Base-by-base conservation (phyloP, 2,329 filamentous ascomycete genomes). In the Colletotrichum sp. region DNA sequence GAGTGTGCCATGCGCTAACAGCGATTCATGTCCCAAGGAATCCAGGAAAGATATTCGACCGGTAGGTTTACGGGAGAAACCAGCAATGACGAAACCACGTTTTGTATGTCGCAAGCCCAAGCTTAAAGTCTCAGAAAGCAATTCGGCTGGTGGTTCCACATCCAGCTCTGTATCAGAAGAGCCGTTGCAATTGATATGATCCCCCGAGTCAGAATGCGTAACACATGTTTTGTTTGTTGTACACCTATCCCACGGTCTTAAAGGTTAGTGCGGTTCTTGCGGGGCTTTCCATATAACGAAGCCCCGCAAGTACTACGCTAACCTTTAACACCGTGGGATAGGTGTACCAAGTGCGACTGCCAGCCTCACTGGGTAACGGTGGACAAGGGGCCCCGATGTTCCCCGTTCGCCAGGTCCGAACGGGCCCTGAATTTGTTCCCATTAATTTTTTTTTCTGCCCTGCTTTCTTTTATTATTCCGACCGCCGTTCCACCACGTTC, bases 11-110 rank as follows among this genome's bases (percentile, higher is more conserved):
- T 62, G 59, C 59, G 59, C 26, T 62, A 16, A 44, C 24, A 16
- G 21, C 67, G 59, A 77, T 66, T 69, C 65, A 62, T 68, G 30
- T 39, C 13, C 39, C 36, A 26, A 72, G 70, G 65, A 77, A 73
- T 28, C 68, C 75, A 24, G 75, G 75, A 62, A 72, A 78, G 71
- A 62, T 72, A 28, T 77, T 78, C 57, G 55, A 73, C 57, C 65
- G 65, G 55, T 70, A 62, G 64, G 73, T 76, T 76, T 69, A 16
- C 63, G 39, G 66, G 70, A 70, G 65, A 62, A 73, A 68, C 57
- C 63, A 39, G 26, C 34, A 65, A 76, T 76, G 74, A 76, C 73
- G 73, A 76, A 73, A 68, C 24, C 52, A 57, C 32, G 74, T 76
- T 76, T 76, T 76, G 70, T 52, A 57, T 68, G 62, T 65, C 39